Percentiles rank a stretch among this genome's conserved stretches.
These are phyloP conservation scores for Puccinia hordei DNA, from an alignment of 1,284 basidiomycete genomes.

Conservation along the genomic window DNA sequence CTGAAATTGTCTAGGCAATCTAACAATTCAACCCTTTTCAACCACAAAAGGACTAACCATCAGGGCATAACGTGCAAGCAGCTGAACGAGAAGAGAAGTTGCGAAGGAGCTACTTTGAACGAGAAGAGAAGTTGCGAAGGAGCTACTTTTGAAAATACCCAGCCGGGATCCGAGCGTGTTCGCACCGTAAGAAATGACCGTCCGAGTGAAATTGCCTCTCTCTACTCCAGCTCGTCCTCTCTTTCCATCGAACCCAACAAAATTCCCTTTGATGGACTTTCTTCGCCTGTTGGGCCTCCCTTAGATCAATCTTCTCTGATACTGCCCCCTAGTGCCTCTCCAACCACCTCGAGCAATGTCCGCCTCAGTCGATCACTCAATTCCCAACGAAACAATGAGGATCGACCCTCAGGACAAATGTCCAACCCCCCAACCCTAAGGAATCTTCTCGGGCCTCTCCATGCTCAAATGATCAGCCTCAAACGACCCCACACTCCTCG, in stretches of 20 bases:
- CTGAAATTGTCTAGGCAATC: constrained; percentile 32
- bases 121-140: background rate
- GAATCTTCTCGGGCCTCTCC: constrained; percentile 39
- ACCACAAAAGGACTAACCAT: background rate
- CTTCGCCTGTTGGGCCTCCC: constrained; percentile 10
- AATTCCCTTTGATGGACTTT: constrained; percentile 29
- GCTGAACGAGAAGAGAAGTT: background rate
- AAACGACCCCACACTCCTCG: constrained; percentile 48
- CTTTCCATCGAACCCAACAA: constrained; percentile 28
- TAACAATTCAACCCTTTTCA: background rate
- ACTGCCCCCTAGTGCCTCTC: background rate
- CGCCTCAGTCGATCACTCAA: constrained; percentile 25
- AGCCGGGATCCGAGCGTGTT: background rate
- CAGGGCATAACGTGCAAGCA: background rate
- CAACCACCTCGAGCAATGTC: constrained; percentile 9
- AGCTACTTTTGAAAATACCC: background rate
- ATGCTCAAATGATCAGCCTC: constrained; percentile 33
- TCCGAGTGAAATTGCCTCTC: constrained; percentile 16
- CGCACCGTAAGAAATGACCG: background rate
- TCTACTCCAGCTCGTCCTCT: constrained; percentile 28
- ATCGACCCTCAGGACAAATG: constrained; percentile 1
- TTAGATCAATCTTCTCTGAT: constrained; percentile 36
- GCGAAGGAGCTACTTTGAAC: background rate
- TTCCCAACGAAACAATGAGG: background rate
- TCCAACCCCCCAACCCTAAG: constrained; percentile 34